Conservation (phyloP, 306 rosid species). For the Acacia melanoxylon region DNA sequence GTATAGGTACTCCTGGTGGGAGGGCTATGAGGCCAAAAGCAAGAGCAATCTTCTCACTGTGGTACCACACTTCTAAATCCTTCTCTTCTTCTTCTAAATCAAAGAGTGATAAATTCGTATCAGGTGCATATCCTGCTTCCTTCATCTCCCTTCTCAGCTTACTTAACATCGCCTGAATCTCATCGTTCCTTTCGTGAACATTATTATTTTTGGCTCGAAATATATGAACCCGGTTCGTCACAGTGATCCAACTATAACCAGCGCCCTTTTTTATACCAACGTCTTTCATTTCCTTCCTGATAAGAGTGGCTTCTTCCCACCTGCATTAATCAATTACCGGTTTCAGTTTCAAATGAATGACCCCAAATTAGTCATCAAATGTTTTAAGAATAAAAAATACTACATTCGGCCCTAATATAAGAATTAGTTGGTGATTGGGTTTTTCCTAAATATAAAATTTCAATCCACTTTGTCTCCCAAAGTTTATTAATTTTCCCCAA, state of each 20-base stretch:
- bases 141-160: constrained; percentile 57
- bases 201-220: constrained; percentile 75
- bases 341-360: constrained; percentile 15
- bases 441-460: too few relatives aligned
- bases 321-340: constrained; percentile 44
- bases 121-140: constrained; percentile 70
- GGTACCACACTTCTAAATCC: constrained; percentile 74
- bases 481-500: too few relatives aligned
- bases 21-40: constrained; percentile 75
- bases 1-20: constrained; percentile 63
- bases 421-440: too few relatives aligned
- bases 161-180: constrained; percentile 68
- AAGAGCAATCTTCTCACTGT: constrained; percentile 83
- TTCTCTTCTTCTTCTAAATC: constrained; percentile 84
- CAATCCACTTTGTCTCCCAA: too few relatives aligned
- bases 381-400: neutral
- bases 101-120: constrained; percentile 64
- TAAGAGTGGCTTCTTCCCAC: constrained; percentile 88
- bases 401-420: too few relatives aligned
- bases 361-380: constrained; percentile 20
- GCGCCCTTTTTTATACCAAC: constrained; percentile 74
- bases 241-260: constrained; percentile 81
- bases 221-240: constrained; percentile 60
- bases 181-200: constrained; percentile 62
- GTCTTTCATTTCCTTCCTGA: constrained; percentile 79